phyloP scores from a whole-genome alignment of 305 asterid genomes.

The Striga hermonthica region DNA sequence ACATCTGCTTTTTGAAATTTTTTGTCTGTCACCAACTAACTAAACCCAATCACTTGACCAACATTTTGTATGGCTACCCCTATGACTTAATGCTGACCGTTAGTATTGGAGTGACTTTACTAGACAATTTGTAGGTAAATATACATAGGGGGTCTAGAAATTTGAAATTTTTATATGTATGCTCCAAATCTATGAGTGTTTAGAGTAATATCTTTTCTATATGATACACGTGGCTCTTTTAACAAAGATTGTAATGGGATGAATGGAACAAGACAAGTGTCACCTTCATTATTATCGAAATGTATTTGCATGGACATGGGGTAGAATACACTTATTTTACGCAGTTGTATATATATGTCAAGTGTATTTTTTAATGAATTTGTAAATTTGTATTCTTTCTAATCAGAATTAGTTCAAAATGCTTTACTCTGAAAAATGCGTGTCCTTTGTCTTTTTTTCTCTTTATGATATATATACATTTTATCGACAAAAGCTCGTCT shows the following conservation, averaged over 20 bases:
- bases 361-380: too few relatives aligned
- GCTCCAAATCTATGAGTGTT: neutral
- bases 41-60: too few relatives aligned
- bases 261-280: neutral
- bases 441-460: neutral
- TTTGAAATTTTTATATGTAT: neutral
- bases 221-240: conserved; percentile 4
- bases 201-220: conserved; percentile 3
- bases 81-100: neutral
- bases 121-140: neutral
- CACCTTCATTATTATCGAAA: too few relatives aligned
- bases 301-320: too few relatives aligned
- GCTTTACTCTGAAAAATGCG: neutral
- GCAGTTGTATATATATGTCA: too few relatives aligned
- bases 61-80: too few relatives aligned
- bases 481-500: conserved; percentile 3
- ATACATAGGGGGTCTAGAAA: neutral
- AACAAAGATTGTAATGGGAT: neutral
- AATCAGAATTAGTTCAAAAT: too few relatives aligned
- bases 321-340: too few relatives aligned
- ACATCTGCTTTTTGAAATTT: neutral
- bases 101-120: neutral
- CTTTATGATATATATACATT: neutral
- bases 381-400: too few relatives aligned
- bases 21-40: too few relatives aligned